These are phyloP conservation scores for Suhomyces atakaporum DNA, from an alignment of 1,139 yeast species.

Conservation along the genomic window DNA sequence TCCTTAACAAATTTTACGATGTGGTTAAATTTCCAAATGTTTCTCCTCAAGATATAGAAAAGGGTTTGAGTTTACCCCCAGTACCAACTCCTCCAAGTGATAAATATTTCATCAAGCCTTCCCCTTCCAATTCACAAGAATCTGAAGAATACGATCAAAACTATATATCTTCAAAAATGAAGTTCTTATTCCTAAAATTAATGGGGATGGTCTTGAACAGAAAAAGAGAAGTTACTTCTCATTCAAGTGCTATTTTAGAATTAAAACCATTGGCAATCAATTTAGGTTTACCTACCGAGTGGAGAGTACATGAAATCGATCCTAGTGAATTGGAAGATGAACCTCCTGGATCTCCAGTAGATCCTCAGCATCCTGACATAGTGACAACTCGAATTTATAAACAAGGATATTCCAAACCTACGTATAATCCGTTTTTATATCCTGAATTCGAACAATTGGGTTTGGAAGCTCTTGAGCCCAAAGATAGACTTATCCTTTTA, in stretches of 20 bases:
- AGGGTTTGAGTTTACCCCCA: slow-evolving; percentile 43
- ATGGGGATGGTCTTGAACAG: slow-evolving; percentile 44
- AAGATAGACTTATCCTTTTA: slow-evolving; percentile 48
- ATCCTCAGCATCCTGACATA: slow-evolving; percentile 41
- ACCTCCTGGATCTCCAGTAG: slow-evolving; percentile 31
- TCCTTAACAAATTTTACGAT: slow-evolving; percentile 43
- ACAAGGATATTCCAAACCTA: slow-evolving; percentile 8
- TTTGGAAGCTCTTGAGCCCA: slow-evolving; percentile 44
- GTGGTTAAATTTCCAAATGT: slow-evolving; percentile 30
- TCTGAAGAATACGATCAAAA: slow-evolving; percentile 6
- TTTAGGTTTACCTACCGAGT: slow-evolving; percentile 26
- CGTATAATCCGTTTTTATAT: slow-evolving; percentile 36
- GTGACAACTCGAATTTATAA: slow-evolving; percentile 20
- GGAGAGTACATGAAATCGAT: slow-evolving; percentile 14
- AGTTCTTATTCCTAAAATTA: slow-evolving; percentile 35
- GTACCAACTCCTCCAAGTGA: background rate
- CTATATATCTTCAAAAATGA: slow-evolving; percentile 37
- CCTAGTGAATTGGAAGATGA: slow-evolving; percentile 18
- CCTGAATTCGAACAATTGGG: slow-evolving; percentile 48
- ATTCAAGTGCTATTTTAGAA: slow-evolving; percentile 41
- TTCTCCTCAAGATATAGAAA: slow-evolving; percentile 53
- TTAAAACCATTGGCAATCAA: slow-evolving; percentile 33
- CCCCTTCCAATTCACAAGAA: background rate
- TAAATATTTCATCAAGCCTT: slow-evolving; percentile 1
- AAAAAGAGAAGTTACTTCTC: slow-evolving; percentile 35